These are phyloP conservation scores for Blastocystis sp. DNA, from an alignment of 352 stramenopile genomes.

Conservation along the genomic window DNA sequence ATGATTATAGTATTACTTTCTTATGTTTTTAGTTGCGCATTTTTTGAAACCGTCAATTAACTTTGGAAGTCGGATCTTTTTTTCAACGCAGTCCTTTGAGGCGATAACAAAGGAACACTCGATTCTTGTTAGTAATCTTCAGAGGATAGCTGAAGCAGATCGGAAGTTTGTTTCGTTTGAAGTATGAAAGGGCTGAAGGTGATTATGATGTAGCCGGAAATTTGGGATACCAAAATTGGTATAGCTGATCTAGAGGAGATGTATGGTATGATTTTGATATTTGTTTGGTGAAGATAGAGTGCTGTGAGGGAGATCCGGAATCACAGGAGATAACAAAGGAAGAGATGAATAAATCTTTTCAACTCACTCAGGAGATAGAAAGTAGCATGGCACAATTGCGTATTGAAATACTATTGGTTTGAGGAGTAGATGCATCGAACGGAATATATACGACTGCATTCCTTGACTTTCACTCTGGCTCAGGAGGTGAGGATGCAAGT, in stretches of 20 bases:
- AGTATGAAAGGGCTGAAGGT: background rate
- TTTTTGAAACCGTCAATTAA: background rate
- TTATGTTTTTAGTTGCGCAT: background rate
- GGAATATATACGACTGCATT: background rate
- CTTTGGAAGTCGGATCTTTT: background rate
- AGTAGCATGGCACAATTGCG: background rate
- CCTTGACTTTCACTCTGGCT: conserved; percentile 33
- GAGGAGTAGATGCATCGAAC: background rate
- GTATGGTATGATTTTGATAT: conserved; percentile 27
- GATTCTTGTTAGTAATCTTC: background rate
- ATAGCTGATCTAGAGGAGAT: conserved; percentile 37
- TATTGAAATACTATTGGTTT: background rate
- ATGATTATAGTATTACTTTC: background rate
- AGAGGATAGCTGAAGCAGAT: conserved; percentile 40
- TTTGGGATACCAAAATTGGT: conserved; percentile 3
- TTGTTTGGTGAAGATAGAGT: background rate
- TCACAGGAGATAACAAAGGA: background rate
- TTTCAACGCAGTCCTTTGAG: background rate
- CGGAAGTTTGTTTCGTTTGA: conserved; percentile 45
- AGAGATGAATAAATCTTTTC: conserved; percentile 19
- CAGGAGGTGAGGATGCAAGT: conserved; percentile 29
- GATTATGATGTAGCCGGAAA: background rate
- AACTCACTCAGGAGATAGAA: conserved; percentile 26
- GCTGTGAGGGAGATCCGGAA: conserved; percentile 12
- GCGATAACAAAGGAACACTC: background rate